Percentiles rank a stretch among this genome's conserved stretches.
Conservation (phyloP, 2,329 filamentous ascomycete species). For the Penicillium sp. region DNA sequence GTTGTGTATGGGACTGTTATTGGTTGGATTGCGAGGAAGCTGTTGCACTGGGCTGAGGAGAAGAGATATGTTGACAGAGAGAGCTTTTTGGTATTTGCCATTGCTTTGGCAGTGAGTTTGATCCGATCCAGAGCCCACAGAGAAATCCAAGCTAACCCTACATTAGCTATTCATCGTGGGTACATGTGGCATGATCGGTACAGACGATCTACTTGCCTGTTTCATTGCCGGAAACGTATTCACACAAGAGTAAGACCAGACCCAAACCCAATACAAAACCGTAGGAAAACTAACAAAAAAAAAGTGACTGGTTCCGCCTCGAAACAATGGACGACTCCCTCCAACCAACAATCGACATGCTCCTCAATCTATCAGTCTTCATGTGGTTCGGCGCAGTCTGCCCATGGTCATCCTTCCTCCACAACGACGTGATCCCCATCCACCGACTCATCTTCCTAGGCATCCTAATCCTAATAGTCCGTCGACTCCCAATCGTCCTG, state of each 20-base stretch:
- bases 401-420: conserved; percentile 69
- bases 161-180: conserved; percentile 72
- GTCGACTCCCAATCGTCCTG: conserved; percentile 73
- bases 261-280: background rate
- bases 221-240: conserved; percentile 90
- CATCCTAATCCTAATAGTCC: conserved; percentile 69
- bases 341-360: conserved; percentile 93
- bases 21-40: conserved; percentile 75
- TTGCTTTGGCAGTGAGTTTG: conserved; percentile 71
- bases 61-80: conserved; percentile 79
- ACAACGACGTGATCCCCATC: conserved; percentile 67
- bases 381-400: conserved; percentile 86
- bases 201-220: conserved; percentile 84
- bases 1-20: conserved; percentile 71
- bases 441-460: conserved; percentile 70
- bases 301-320: conserved; percentile 80
- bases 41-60: conserved; percentile 80
- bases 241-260: conserved; percentile 77
- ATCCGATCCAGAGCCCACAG: too few species aligned
- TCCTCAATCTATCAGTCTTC: conserved; percentile 83
- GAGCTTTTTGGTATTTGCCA: conserved; percentile 81
- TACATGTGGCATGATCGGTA: conserved; percentile 81
- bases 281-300: conserved; percentile 11
- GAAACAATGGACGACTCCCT: conserved; percentile 86
- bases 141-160: too few species aligned